Evolutionary conservation across 257 asterid species (phyloP).

Genomic region (Fraxinus excelsior): DNA sequence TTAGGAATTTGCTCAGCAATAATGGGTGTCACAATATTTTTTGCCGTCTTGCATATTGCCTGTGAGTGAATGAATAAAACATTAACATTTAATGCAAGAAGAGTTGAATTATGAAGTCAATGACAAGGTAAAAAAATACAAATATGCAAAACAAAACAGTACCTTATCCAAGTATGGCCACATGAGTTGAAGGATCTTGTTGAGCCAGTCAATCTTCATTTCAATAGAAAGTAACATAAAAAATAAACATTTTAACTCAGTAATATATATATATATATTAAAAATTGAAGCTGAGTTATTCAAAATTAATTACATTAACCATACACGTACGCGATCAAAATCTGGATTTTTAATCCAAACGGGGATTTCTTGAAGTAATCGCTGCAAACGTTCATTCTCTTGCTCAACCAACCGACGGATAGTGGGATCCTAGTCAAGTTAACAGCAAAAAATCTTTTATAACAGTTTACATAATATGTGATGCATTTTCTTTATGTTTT

Average conservation of each 20-base stretch:
- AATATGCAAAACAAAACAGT: slow-evolving; percentile 11
- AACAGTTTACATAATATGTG: neutral
- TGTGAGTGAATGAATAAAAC: slow-evolving; percentile 14
- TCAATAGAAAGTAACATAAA: slow-evolving; percentile 22
- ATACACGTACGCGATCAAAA: slow-evolving; percentile 80
- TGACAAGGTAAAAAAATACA: neutral
- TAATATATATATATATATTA: neutral
- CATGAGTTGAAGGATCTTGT: slow-evolving; percentile 73
- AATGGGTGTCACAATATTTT: slow-evolving; percentile 44
- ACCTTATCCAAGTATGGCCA: slow-evolving; percentile 99
- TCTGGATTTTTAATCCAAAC: slow-evolving; percentile 92
- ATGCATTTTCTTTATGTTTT: neutral
- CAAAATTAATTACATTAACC: slow-evolving; percentile 9
- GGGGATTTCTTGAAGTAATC: slow-evolving; percentile 81
- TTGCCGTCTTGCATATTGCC: slow-evolving; percentile 57
- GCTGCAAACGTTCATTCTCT: slow-evolving; percentile 60
- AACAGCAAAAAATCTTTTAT: slow-evolving; percentile 15
- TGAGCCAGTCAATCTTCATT: slow-evolving; percentile 81
- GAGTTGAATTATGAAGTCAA: neutral
- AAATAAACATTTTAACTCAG: slow-evolving; percentile 10
- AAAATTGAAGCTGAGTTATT: neutral
- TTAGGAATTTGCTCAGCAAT: slow-evolving; percentile 55
- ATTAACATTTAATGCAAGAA: neutral
- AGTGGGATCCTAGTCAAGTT: slow-evolving; percentile 70
- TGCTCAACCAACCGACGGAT: slow-evolving; percentile 80